Evolutionary conservation across 1,284 basidiomycete species (phyloP).

Genomic region (Malassezia slooffiae): DNA sequence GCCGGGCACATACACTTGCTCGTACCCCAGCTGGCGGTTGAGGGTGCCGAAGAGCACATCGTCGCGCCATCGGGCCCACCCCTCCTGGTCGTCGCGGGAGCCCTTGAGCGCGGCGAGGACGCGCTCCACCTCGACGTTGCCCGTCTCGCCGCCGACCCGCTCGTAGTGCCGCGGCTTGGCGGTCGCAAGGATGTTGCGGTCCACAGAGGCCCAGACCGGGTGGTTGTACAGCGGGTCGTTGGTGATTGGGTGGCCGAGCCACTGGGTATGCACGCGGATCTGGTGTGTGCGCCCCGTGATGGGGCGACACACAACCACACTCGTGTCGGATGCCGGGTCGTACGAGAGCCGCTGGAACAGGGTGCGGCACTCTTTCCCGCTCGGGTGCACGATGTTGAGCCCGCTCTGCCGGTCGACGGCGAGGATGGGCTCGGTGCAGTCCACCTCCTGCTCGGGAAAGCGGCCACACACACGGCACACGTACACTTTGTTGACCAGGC

Average conservation of each 20-base stretch:
- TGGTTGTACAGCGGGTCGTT: slow-evolving; percentile 49
- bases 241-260: slow-evolving; percentile 80
- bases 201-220: slow-evolving; percentile 36
- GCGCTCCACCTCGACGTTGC: slow-evolving; percentile 32
- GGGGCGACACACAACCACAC: slow-evolving; percentile 70
- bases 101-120: slow-evolving; percentile 42
- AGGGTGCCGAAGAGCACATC: slow-evolving; percentile 38
- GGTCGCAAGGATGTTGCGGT: slow-evolving; percentile 22
- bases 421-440: slow-evolving; percentile 75
- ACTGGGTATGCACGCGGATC: slow-evolving; percentile 90
- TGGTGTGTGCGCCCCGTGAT: slow-evolving; percentile 64
- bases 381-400: slow-evolving; percentile 63
- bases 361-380: slow-evolving; percentile 59
- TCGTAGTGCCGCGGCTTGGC: slow-evolving; percentile 35
- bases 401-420: slow-evolving; percentile 93
- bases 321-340: slow-evolving; percentile 68
- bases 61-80: slow-evolving; percentile 44
- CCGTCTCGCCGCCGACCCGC: slow-evolving; percentile 33
- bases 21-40: slow-evolving; percentile 29
- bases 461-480: slow-evolving; percentile 24
- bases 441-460: slow-evolving; percentile 58
- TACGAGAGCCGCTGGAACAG: slow-evolving; percentile 78
- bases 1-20: slow-evolving; percentile 31
- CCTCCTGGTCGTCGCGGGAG: slow-evolving; percentile 39
- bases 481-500: slow-evolving; percentile 57